Conservation (phyloP, 805 yeast species). For the Cephaloascus fragrans region DNA sequence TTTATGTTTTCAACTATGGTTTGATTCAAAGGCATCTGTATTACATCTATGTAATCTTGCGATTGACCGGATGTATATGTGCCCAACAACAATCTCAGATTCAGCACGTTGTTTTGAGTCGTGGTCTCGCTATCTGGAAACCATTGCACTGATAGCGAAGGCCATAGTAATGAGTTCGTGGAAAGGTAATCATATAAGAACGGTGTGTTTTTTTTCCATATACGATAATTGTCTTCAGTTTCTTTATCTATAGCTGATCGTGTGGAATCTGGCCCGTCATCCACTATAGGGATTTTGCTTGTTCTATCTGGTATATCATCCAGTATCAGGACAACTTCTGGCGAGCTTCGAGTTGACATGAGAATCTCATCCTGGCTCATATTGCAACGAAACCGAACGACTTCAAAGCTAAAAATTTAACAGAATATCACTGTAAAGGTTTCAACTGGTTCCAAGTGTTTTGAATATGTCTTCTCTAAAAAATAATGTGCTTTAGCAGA, state of each 20-base stretch:
- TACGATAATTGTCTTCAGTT: constrained; percentile 28
- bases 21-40: constrained; percentile 17
- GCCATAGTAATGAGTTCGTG: constrained; percentile 53
- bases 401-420: too few relatives aligned
- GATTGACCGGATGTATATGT: constrained; percentile 54
- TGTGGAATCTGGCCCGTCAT: too few relatives aligned
- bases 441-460: too few relatives aligned
- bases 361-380: too few relatives aligned
- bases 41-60: constrained; percentile 35
- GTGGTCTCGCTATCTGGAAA: constrained; percentile 40
- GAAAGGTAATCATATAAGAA: constrained; percentile 42
- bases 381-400: too few relatives aligned
- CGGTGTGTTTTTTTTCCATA: constrained; percentile 57
- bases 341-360: too few relatives aligned
- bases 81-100: constrained; percentile 44
- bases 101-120: constrained; percentile 2
- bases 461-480: too few relatives aligned
- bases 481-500: too few relatives aligned
- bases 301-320: too few relatives aligned
- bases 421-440: too few relatives aligned
- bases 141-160: constrained; percentile 52
- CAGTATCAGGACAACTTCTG: too few relatives aligned
- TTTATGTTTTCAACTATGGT: constrained; percentile 9
- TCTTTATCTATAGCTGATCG: constrained; percentile 15
- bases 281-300: too few relatives aligned